phyloP scores from a whole-genome alignment of 371 early-diverging fungal species.

The Blakeslea trispora region DNA sequence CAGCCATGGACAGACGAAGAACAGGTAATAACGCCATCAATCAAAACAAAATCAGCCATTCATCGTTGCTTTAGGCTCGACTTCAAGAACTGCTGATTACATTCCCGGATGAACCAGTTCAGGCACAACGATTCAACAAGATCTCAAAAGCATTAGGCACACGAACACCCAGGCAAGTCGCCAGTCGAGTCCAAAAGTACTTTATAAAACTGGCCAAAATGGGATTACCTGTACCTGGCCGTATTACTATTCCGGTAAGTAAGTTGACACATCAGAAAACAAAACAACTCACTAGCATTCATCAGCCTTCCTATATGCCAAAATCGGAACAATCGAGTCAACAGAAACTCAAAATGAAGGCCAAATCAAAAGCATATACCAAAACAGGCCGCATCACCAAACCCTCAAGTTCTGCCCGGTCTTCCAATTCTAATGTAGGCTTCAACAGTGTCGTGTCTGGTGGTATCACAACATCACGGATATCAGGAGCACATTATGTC shows the following conservation, averaged over 20 bases:
- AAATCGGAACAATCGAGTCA: conserved; percentile 10
- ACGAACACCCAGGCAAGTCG: conserved; percentile 63
- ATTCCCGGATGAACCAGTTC: conserved; percentile 66
- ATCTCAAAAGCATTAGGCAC: conserved; percentile 64
- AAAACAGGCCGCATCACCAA: conserved; percentile 17
- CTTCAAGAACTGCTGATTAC: conserved; percentile 56
- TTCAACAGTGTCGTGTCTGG: conserved; percentile 50
- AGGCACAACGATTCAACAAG: conserved; percentile 64
- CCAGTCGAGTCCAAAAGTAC: conserved; percentile 69
- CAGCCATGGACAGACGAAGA: conserved; percentile 70
- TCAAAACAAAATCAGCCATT: no score
- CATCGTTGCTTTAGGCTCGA: conserved; percentile 30
- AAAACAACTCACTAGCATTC: no score
- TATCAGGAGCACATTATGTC: conserved; percentile 63
- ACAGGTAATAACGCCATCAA: no score
- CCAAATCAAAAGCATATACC: conserved; percentile 6
- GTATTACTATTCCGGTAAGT: conserved; percentile 55
- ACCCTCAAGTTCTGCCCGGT: conserved; percentile 21
- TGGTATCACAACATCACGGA: conserved; percentile 40
- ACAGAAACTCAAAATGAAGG: conserved; percentile 13
- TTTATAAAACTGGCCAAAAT: conserved; percentile 67
- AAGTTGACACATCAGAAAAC: no score
- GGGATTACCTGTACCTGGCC: conserved; percentile 65
- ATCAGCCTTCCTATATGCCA: conserved; percentile 39
- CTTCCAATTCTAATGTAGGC: conserved; percentile 39